Conservation (phyloP, 2,329 filamentous ascomycete genomes). For the Paracoccidioides brasiliensis region DNA sequence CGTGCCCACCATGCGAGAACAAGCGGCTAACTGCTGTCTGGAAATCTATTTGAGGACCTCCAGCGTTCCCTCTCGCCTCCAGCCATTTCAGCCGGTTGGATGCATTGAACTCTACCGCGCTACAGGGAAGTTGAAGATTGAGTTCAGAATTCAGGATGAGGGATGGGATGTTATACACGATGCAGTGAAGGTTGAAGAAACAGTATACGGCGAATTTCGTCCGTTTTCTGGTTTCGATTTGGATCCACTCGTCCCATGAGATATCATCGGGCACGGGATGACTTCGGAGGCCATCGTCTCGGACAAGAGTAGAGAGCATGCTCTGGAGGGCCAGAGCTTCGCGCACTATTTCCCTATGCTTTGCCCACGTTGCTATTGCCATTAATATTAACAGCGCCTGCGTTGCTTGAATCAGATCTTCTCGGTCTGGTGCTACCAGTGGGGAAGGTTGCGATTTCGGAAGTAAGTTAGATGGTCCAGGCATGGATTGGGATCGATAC, state of each 20-base stretch:
- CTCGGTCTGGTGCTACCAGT: not conserved
- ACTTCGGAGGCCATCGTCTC: slow-evolving; percentile 39
- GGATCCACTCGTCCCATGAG: slow-evolving; percentile 41
- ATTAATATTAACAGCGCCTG: slow-evolving; percentile 40
- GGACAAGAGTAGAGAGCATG: slow-evolving; percentile 41
- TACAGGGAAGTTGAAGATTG: slow-evolving; percentile 41
- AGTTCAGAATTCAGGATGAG: slow-evolving; percentile 44
- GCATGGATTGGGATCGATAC: not conserved
- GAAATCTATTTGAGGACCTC: slow-evolving; percentile 17
- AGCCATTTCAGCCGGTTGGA: slow-evolving; percentile 39
- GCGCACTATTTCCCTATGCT: slow-evolving; percentile 41
- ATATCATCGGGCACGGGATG: slow-evolving; percentile 30
- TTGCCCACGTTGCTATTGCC: slow-evolving; percentile 47
- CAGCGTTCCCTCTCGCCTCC: slow-evolving; percentile 15
- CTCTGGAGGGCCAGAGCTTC: slow-evolving; percentile 46
- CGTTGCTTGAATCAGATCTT: slow-evolving; percentile 36
- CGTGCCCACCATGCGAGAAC: slow-evolving; percentile 18
- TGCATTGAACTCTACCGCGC: slow-evolving; percentile 43
- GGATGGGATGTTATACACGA: slow-evolving; percentile 49
- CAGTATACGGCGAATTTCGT: slow-evolving; percentile 46
- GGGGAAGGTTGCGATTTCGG: not conserved
- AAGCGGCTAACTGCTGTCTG: slow-evolving; percentile 34
- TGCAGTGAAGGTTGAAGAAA: slow-evolving; percentile 47
- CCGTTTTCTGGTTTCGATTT: slow-evolving; percentile 38
- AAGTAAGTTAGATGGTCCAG: not conserved